Conservation (phyloP, 1,284 basidiomycete species). For the Papiliotrema nemorosa region DNA sequence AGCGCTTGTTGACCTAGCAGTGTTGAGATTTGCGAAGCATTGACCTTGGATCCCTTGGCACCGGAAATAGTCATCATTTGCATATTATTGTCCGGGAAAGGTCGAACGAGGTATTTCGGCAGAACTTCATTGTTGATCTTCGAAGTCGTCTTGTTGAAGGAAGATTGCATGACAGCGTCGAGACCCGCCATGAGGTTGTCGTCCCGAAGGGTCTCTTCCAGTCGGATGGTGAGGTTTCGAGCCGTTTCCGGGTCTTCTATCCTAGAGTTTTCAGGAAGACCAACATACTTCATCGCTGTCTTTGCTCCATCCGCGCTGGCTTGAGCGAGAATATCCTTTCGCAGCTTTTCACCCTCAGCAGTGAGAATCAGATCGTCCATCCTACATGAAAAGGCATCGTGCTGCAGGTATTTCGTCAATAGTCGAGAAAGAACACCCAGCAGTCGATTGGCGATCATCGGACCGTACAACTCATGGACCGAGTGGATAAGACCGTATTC, state of each 20-base stretch:
- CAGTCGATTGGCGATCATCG: constrained; percentile 82
- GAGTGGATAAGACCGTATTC: constrained; percentile 97
- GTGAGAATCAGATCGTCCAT: constrained; percentile 98
- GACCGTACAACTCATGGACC: constrained; percentile 96
- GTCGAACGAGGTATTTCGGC: constrained; percentile 81
- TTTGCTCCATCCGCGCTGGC: constrained; percentile 74
- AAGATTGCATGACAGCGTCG: constrained; percentile 84
- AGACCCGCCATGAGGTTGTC: constrained; percentile 96
- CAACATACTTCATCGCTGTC: constrained; percentile 68
- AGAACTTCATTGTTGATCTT: constrained; percentile 84
- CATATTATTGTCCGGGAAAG: constrained; percentile 99
- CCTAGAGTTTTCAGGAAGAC: constrained; percentile 67
- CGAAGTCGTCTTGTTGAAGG: constrained; percentile 85
- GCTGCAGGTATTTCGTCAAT: constrained; percentile 95
- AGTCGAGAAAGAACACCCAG: constrained; percentile 89
- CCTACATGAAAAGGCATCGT: constrained; percentile 95
- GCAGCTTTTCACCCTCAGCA: constrained; percentile 68
- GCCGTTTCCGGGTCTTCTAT: constrained; percentile 58
- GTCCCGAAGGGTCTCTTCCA: constrained; percentile 94
- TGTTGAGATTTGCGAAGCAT: constrained; percentile 96
- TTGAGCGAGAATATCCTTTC: constrained; percentile 66
- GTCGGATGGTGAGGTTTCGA: constrained; percentile 55
- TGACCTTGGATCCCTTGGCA: constrained; percentile 96
- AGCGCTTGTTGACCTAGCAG: constrained; percentile 95
- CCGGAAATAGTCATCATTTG: constrained; percentile 98